Evolutionary conservation across 169 alveolate species (phyloP), one percentile per base, ranked within the genome.

Genomic region (Eimeria falciformis): DNA sequence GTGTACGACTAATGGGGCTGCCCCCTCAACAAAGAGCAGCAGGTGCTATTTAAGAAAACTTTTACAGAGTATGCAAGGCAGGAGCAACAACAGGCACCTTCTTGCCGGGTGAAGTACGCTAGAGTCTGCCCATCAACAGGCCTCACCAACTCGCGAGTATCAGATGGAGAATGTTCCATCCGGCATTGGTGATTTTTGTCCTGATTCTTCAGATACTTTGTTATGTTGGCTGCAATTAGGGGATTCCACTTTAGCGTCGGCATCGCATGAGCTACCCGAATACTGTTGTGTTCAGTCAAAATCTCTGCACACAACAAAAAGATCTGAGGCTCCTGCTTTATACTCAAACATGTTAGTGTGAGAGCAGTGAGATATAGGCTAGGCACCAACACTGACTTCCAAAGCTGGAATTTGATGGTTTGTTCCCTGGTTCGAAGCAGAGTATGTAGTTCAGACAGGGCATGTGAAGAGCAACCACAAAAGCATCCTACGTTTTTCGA

Each of bases 91-190:
- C 40, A 33, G 2, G 2, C 40, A 33, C 40, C 40, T 33, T 33
- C 40, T 33, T 33, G 40, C 40, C 40, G 4, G 40, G 40, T 33
- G 0, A 33, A 33, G 2, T 33, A 33, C 40, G 40, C 40, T 33
- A 33, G 40, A 0, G 40, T 33, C 40, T 33, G 40, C 40, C 40
- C 40, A 33, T 33, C 40, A 33, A 33, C 40, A 12, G 65, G 65
- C 23, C 73, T 53, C 23, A 78, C 88, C 73, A 78, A 50, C 2
- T 25, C 5, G 33, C 88, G 88, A 25, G 14, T 7, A 17, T 6
- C 18, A 1, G 7, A 7, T 17, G 88, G 88, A 21, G 88, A 78
- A 29, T 78, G 88, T 29, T 78, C 88, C 88, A 78, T 78, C 12
- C 88, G 69, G 88, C 88, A 78, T 12, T 53, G 29, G 7, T 53